Conservation (phyloP, 768 basidiomycete genomes). For the Leccinum disarticulatum region DNA sequence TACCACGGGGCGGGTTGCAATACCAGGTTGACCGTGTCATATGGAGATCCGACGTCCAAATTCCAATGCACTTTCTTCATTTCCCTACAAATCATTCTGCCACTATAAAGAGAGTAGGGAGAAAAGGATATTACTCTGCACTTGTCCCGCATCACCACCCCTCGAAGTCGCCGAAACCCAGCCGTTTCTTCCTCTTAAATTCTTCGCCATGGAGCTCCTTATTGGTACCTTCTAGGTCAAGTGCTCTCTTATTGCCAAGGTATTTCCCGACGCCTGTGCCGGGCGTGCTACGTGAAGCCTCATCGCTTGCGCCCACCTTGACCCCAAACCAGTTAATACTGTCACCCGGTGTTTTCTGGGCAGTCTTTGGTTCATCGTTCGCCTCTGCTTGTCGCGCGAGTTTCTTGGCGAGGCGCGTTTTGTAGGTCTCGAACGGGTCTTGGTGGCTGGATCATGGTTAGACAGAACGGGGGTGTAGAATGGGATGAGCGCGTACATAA, state of each 20-base stretch:
- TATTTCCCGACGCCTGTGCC: conserved; percentile 75
- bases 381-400: conserved; percentile 46
- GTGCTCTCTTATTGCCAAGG: conserved; percentile 54
- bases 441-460: conserved; percentile 57
- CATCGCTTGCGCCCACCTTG: conserved; percentile 60
- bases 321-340: conserved; percentile 87
- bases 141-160: conserved; percentile 55
- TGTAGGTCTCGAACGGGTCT: conserved; percentile 95
- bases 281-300: conserved; percentile 28
- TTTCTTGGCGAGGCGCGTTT: conserved; percentile 76
- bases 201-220: conserved; percentile 38
- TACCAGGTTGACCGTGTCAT: conserved; percentile 23
- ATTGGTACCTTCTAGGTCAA: conserved; percentile 27
- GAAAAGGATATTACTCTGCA: neutral
- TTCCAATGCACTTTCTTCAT: neutral
- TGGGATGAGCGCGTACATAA: conserved; percentile 66
- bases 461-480: neutral
- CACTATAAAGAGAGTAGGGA: conserved; percentile 12
- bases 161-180: conserved; percentile 91
- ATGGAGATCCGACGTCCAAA: neutral
- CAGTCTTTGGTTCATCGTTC: conserved; percentile 29
- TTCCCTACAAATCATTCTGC: conserved; percentile 9
- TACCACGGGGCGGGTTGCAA: conserved; percentile 14
- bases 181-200: conserved; percentile 74
- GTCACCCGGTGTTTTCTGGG: conserved; percentile 61